Conservation (phyloP, 192 early-diverging fungal genomes). For the Chytriomyces sp. region DNA sequence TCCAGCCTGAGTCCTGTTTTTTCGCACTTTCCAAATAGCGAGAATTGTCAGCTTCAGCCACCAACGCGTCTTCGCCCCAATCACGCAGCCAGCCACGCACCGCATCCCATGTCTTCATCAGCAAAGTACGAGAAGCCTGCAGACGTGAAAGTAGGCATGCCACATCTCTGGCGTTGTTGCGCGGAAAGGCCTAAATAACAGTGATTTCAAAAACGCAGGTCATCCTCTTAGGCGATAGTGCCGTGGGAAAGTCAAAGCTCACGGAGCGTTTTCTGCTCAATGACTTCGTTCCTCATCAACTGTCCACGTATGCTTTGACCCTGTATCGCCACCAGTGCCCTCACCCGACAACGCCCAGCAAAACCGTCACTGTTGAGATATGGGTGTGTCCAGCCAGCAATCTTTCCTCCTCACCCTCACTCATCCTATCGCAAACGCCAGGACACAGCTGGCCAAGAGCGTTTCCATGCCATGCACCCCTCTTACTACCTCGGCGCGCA, state of each 20-base stretch:
- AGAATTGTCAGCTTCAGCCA: too few species aligned
- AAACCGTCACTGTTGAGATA: slow-evolving; percentile 48
- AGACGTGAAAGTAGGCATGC: too few species aligned
- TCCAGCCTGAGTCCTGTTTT: too few species aligned
- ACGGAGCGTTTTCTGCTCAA: slow-evolving; percentile 61
- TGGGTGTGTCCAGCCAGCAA: slow-evolving; percentile 42
- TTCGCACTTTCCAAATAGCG: too few species aligned
- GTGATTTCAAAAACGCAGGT: slow-evolving; percentile 39
- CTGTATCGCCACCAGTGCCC: slow-evolving; percentile 50
- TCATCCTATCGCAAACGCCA: not conserved
- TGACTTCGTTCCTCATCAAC: slow-evolving; percentile 57
- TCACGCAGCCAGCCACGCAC: too few species aligned
- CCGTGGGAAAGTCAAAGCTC: slow-evolving; percentile 65
- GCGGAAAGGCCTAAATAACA: not conserved
- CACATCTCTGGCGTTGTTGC: too few species aligned
- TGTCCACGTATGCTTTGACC: slow-evolving; percentile 60
- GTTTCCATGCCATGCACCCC: slow-evolving; percentile 59
- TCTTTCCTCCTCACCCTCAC: not conserved
- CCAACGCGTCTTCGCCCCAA: too few species aligned
- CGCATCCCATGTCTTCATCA: too few species aligned
- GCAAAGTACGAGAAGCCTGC: too few species aligned
- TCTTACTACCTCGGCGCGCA: slow-evolving; percentile 60
- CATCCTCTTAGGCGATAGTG: slow-evolving; percentile 63
- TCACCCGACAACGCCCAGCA: slow-evolving; percentile 34
- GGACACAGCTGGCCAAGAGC: slow-evolving; percentile 67